These are phyloP conservation scores for Phenoliferia sp. DNA, from an alignment of 1,284 basidiomycete genomes.

Conservation along the genomic window DNA sequence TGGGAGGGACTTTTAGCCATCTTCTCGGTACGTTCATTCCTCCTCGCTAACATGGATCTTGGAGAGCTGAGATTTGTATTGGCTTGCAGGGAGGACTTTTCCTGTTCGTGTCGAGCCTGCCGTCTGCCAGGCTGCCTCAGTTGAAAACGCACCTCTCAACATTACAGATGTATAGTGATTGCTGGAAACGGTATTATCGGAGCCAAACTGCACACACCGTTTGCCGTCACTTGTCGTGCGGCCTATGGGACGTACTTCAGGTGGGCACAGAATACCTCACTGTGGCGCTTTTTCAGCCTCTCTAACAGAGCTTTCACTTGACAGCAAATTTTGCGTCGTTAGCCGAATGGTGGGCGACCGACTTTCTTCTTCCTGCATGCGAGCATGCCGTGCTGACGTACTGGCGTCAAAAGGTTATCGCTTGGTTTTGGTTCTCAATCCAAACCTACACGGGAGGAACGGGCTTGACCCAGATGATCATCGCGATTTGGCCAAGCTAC, in stretches of 20 bases:
- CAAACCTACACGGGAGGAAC: slow-evolving; percentile 18
- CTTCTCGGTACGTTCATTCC: neutral
- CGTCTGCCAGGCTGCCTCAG: no score
- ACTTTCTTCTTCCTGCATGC: neutral
- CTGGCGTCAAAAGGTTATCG: slow-evolving; percentile 20
- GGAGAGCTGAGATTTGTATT: neutral
- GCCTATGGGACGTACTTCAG: slow-evolving; percentile 56
- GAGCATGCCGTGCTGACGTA: no score
- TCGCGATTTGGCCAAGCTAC: slow-evolving; percentile 53
- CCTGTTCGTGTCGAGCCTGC: no score
- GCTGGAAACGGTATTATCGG: slow-evolving; percentile 71
- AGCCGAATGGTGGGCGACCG: neutral
- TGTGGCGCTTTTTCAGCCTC: neutral
- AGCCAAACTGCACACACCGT: slow-evolving; percentile 54
- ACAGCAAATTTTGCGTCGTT: neutral
- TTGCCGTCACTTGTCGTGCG: neutral
- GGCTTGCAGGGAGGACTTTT: neutral
- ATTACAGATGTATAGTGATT: slow-evolving; percentile 53
- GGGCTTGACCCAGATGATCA: slow-evolving; percentile 12
- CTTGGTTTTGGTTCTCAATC: slow-evolving; percentile 20
- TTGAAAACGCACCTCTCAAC: slow-evolving; percentile 5
- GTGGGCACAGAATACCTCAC: neutral
- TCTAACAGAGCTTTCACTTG: neutral
- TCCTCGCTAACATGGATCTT: neutral
- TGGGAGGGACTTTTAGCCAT: neutral